These are phyloP conservation scores for Calycina herbarum DNA, from an alignment of 2,329 filamentous ascomycete genomes.

Conservation along the genomic window DNA sequence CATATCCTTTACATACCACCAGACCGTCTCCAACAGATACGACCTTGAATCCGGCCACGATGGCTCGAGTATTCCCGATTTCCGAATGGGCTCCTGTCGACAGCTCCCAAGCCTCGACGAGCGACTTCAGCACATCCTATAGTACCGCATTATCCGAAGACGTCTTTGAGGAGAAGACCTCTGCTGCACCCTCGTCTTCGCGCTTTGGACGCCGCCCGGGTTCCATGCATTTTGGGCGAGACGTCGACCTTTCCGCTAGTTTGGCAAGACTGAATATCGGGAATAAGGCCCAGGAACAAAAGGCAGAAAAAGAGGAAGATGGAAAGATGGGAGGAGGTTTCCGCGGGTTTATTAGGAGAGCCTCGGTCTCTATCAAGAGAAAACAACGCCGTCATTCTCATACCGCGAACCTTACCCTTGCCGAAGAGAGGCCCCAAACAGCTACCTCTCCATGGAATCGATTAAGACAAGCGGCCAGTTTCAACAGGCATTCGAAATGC, in stretches of 20 bases:
- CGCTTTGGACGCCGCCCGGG: constrained; percentile 26
- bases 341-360: constrained; percentile 33
- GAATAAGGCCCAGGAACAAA: constrained; percentile 10
- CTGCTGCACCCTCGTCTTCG: constrained; percentile 19
- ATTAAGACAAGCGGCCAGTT: constrained; percentile 36
- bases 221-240: constrained; percentile 25
- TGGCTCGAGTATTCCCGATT: constrained; percentile 43
- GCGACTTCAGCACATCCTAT: constrained; percentile 26
- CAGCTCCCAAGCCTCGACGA: constrained; percentile 45
- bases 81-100: constrained; percentile 46
- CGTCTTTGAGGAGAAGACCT: constrained; percentile 29
- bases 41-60: constrained; percentile 12
- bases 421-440: constrained; percentile 31
- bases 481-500: constrained; percentile 33
- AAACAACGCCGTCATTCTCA: constrained; percentile 35
- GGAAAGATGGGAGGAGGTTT: constrained; percentile 29
- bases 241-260: constrained; percentile 11
- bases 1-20: not conserved
- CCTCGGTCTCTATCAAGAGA: constrained; percentile 35
- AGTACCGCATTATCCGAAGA: constrained; percentile 27
- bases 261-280: constrained; percentile 19
- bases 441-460: constrained; percentile 31
- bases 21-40: not conserved
- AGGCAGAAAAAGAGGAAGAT: constrained; percentile 25
- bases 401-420: constrained; percentile 30